Evolutionary conservation across 805 yeast genomes (phyloP), one percentile per base, ranked within the genome.

Genomic region (Teunomyces stri): DNA sequence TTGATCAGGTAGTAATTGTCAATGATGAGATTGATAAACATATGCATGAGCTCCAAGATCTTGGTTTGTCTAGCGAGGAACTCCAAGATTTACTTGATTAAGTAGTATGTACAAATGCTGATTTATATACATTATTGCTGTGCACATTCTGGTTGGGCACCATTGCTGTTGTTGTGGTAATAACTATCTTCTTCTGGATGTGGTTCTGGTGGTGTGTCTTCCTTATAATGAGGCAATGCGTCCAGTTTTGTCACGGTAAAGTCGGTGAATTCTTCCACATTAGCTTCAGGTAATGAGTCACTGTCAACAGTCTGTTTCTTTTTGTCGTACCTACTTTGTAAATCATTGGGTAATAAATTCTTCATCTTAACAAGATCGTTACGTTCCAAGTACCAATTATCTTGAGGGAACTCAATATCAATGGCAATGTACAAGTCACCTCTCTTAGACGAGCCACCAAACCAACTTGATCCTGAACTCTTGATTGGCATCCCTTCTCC

Each of bases 401-500:
- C 95, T 30, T 75, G 74, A 2, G 97, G 97, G 62, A 91, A 90
- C 55, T 83, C 89, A 44, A 91, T 81, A 16, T 79, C 80, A n/a
- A 88, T 64, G 44, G 75, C 79, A 13, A 90, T 72, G 57, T 81
- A 89, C 52, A 90, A 68, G 62, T 87, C 87, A 21, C 97, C 97
- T 38, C 69, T 69, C 44, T 55, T 58, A 4, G 64, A 51, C n/a
- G 54, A 29, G 3, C 55, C 34, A 12, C 58, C 52, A 45, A 67
- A 69, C 72, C 75, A 68, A 1, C 54, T 49, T 15, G 46, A 34
- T n/a, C 52, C 42, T 38, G 48, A 48, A n/a, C 56, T 53, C 48
- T 69, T 66, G 4, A 78, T 58, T 0, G 96, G 96, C 95, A 92
- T 89, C 4, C 97, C 97, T 63, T 89, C 96, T 36, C 78, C 78